These are phyloP conservation scores for Tubosaeta brunneosetosa DNA, from an alignment of 768 basidiomycete genomes.

Conservation along the genomic window DNA sequence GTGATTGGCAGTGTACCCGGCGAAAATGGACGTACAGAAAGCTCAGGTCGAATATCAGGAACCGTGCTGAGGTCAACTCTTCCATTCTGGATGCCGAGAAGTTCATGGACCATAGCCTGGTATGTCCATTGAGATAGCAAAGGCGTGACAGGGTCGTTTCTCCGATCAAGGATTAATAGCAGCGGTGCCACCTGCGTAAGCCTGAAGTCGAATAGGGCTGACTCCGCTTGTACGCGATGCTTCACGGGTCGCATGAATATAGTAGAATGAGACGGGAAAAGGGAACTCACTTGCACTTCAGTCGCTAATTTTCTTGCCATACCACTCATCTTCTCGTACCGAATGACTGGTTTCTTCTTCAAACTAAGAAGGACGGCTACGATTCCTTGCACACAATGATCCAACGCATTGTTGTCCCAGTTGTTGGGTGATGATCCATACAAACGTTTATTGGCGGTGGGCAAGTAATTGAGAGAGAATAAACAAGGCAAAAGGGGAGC, in stretches of 20 bases:
- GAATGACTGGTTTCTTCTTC: slow-evolving; percentile 92
- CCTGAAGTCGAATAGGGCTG: slow-evolving; percentile 87
- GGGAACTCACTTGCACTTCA: slow-evolving; percentile 67
- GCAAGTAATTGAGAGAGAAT: slow-evolving; percentile 80
- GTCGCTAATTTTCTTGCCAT: slow-evolving; percentile 88
- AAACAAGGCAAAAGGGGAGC: slow-evolving; percentile 80
- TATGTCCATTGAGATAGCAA: slow-evolving; percentile 98
- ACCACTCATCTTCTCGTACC: slow-evolving; percentile 88
- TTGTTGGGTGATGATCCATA: slow-evolving; percentile 67
- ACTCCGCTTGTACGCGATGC: slow-evolving; percentile 78
- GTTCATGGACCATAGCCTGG: slow-evolving; percentile 98
- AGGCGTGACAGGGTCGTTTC: slow-evolving; percentile 97
- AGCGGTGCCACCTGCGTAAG: slow-evolving; percentile 84
- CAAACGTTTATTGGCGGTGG: slow-evolving; percentile 56
- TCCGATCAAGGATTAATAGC: slow-evolving; percentile 86
- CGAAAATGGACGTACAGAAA: slow-evolving; percentile 53
- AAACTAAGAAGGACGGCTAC: slow-evolving; percentile 85
- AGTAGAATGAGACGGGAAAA: background rate
- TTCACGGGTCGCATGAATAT: slow-evolving; percentile 29
- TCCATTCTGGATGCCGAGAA: slow-evolving; percentile 90
- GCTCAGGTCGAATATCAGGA: slow-evolving; percentile 81
- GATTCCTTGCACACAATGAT: slow-evolving; percentile 76
- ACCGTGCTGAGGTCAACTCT: slow-evolving; percentile 81
- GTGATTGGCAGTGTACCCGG: slow-evolving; percentile 1
- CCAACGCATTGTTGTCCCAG: slow-evolving; percentile 75